Percentiles rank a stretch among this genome's conserved stretches.
phyloP scores from a whole-genome alignment of 2,329 filamentous ascomycete genomes.

The Ascochyta pisi region DNA sequence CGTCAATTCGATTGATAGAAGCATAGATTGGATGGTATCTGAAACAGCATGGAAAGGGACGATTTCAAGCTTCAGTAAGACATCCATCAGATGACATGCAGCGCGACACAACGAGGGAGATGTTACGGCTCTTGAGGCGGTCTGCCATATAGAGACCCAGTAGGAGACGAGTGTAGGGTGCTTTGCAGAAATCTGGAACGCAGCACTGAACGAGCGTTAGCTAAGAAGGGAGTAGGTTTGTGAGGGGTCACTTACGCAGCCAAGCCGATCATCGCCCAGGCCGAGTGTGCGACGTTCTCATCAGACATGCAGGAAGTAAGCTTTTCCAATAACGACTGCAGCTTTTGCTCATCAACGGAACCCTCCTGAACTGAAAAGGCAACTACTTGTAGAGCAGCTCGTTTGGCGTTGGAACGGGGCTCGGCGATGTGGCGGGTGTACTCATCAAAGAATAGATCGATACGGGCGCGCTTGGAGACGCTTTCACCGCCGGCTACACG shows the following conservation, averaged over 20 bases:
- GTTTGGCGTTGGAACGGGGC: constrained; percentile 47
- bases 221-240: background rate
- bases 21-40: constrained; percentile 73
- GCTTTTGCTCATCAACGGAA: constrained; percentile 56
- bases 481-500: constrained; percentile 31
- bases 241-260: constrained; percentile 66
- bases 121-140: constrained; percentile 73
- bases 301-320: constrained; percentile 69
- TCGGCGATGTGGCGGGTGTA: constrained; percentile 49
- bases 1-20: constrained; percentile 79
- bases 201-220: constrained; percentile 30
- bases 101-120: constrained; percentile 75
- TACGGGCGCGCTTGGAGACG: constrained; percentile 48
- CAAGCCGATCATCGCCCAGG: constrained; percentile 86
- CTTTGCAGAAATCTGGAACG: constrained; percentile 38
- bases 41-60: constrained; percentile 71
- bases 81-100: constrained; percentile 74
- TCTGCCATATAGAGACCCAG: constrained; percentile 80
- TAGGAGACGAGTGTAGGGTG: constrained; percentile 48
- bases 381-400: constrained; percentile 62
- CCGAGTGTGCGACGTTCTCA: constrained; percentile 67
- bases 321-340: constrained; percentile 63
- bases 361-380: constrained; percentile 55
- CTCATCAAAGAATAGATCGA: constrained; percentile 48
- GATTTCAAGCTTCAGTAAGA: constrained; percentile 70